Conservation (phyloP, 768 basidiomycete species). For the Cyathus striatus region DNA sequence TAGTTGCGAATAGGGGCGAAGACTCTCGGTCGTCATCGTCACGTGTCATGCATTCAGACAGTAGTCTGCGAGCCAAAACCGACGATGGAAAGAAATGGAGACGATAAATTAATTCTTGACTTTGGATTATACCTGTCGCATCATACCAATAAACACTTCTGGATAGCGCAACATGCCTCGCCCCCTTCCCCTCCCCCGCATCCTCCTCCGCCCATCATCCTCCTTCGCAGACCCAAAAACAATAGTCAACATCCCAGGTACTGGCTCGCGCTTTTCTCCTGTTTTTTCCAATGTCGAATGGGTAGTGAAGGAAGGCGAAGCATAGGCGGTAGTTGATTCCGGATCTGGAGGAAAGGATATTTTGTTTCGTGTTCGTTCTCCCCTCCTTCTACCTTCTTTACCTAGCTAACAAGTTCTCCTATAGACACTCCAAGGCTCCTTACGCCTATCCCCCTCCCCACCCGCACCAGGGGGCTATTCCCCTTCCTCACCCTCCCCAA, state of each 20-base stretch:
- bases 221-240: too few species aligned
- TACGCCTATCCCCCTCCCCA: constrained; percentile 60
- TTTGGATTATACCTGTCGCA: too few species aligned
- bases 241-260: constrained; percentile 49
- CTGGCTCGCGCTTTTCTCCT: constrained; percentile 38
- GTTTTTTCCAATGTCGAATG: constrained; percentile 52
- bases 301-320: constrained; percentile 57
- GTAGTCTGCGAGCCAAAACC: too few species aligned
- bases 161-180: too few species aligned
- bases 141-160: too few species aligned
- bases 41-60: too few species aligned
- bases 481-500: constrained; percentile 52
- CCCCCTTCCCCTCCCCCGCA: too few species aligned
- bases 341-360: constrained; percentile 57
- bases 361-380: constrained; percentile 55
- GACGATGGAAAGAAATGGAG: too few species aligned
- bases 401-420: background rate
- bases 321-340: constrained; percentile 73
- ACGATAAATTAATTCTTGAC: too few species aligned
- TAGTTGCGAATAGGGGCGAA: too few species aligned
- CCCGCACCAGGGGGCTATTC: constrained; percentile 67
- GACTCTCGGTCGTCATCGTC: too few species aligned
- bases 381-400: background rate
- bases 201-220: too few species aligned
- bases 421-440: constrained; percentile 66